A percentile compares a stretch with the other conserved stretches of the same genome.
These are phyloP conservation scores for Cicer bijugum DNA, from an alignment of 306 rosid species.

Conservation along the genomic window DNA sequence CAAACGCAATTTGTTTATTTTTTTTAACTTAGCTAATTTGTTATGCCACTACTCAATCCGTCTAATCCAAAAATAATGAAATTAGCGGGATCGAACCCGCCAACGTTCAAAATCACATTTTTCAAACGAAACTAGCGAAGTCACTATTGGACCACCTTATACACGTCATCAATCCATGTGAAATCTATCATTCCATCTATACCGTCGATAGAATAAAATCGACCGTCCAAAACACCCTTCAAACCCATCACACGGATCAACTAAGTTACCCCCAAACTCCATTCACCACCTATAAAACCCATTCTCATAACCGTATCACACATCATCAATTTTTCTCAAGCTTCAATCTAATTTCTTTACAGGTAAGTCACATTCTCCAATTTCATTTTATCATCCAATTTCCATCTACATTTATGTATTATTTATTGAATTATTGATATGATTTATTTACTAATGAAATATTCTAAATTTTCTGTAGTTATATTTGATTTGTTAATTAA, in stretches of 20 bases:
- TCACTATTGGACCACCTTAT: neutral
- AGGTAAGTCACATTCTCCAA: neutral
- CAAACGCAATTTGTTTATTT: no score
- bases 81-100: conserved; percentile 34
- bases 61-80: neutral
- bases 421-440: no score
- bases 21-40: neutral
- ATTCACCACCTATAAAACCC: conserved; percentile 19
- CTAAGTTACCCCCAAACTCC: neutral
- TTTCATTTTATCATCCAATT: neutral
- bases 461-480: no score
- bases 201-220: conserved; percentile 37
- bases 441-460: no score
- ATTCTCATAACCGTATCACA: neutral
- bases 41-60: neutral
- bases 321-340: neutral
- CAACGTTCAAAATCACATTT: neutral
- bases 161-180: conserved; percentile 59
- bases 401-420: no score
- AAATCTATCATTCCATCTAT: neutral
- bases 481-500: no score
- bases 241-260: conserved; percentile 35
- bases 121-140: neutral
- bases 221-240: conserved; percentile 7
- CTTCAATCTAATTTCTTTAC: neutral